These are phyloP conservation scores for Shiraia sp. DNA, from an alignment of 2,329 filamentous ascomycete genomes.

Conservation along the genomic window DNA sequence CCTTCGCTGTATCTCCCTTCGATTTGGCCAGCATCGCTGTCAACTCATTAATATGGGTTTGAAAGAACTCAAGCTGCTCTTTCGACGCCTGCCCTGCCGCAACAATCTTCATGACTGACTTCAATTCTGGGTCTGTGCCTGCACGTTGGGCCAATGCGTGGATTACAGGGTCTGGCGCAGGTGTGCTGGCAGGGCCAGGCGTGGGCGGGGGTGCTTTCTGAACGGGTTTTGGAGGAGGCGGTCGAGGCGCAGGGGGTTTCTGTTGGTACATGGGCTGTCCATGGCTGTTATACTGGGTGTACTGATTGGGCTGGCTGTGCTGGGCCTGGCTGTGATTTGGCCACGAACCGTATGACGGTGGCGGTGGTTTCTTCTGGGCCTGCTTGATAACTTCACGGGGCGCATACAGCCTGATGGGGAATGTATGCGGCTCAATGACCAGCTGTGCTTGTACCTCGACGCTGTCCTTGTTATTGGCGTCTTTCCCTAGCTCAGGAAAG, in stretches of 20 bases:
- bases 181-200: constrained; percentile 30
- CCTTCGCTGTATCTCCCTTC: constrained; percentile 39
- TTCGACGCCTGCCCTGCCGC: constrained; percentile 73
- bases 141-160: constrained; percentile 77
- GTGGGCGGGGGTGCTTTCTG: constrained; percentile 27
- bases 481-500: constrained; percentile 41
- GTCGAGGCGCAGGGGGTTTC: constrained; percentile 26
- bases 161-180: constrained; percentile 74
- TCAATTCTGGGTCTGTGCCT: constrained; percentile 71
- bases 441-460: constrained; percentile 53
- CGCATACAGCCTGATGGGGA: constrained; percentile 62
- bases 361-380: constrained; percentile 33
- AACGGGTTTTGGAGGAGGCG: constrained; percentile 35
- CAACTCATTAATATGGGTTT: constrained; percentile 79
- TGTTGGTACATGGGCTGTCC: constrained; percentile 19
- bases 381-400: constrained; percentile 31
- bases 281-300: constrained; percentile 28
- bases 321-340: constrained; percentile 36
- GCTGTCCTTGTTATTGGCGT: constrained; percentile 46
- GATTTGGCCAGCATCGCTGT: constrained; percentile 56
- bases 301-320: constrained; percentile 28
- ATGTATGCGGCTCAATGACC: constrained; percentile 77
- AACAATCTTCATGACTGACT: constrained; percentile 81
- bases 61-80: constrained; percentile 74
- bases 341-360: constrained; percentile 36